A percentile compares a stretch with the other conserved stretches of the same genome.
Conservation (phyloP, 441 rosid genomes). For the Heliophila coronopifolia region DNA sequence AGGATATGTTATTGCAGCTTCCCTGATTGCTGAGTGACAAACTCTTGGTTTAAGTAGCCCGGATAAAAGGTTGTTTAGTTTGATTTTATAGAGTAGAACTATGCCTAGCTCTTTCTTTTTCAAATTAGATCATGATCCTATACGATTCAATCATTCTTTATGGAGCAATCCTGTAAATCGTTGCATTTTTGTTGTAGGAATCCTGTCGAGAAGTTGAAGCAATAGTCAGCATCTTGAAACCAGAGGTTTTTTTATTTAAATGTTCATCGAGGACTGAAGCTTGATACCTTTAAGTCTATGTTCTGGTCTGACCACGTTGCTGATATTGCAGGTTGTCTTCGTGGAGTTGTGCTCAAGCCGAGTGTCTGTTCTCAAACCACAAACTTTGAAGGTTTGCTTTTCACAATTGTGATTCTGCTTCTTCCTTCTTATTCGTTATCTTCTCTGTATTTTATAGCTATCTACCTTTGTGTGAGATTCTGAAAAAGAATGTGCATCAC, state of each 20-base stretch:
- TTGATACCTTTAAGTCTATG: not conserved
- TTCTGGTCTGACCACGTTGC: conserved; percentile 3
- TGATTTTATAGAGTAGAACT: not conserved
- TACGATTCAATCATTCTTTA: too few species aligned
- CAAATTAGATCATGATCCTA: too few species aligned
- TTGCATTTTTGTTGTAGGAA: conserved; percentile 46
- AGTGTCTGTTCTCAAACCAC: conserved; percentile 57
- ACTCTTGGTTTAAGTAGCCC: too few species aligned
- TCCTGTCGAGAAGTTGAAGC: conserved; percentile 88
- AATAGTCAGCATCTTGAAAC: conserved; percentile 63
- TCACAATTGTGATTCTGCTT: conserved; percentile 3
- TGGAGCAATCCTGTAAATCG: not conserved
- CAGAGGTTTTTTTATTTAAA: conserved; percentile 52
- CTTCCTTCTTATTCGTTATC: not conserved
- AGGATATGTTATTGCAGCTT: too few species aligned
- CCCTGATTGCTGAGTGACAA: too few species aligned
- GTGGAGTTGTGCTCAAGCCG: conserved; percentile 78
- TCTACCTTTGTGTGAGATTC: not conserved
- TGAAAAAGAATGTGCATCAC: not conserved
- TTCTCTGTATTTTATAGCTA: not conserved
- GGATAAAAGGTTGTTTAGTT: too few species aligned
- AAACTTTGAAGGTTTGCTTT: conserved; percentile 30
- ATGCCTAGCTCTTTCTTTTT: not conserved
- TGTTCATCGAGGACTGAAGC: not conserved
- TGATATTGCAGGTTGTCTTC: conserved; percentile 55